Base-by-base conservation (phyloP, 2,329 filamentous ascomycete genomes). In the Cladosporium oxysporum region DNA sequence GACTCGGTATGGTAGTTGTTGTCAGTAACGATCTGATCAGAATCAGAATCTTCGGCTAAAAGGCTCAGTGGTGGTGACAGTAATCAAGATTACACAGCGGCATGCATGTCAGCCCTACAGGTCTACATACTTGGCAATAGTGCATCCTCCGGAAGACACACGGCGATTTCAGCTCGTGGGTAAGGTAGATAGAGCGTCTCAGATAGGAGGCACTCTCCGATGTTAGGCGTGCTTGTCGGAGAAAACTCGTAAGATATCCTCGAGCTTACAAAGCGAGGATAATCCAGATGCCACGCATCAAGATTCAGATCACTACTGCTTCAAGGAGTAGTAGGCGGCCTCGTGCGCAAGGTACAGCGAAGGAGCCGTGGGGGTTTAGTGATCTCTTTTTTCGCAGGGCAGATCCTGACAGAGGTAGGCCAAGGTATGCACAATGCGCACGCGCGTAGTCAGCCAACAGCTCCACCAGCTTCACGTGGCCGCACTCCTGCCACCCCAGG, bases 391-490 rank as follows among this genome's bases (percentile, higher is more conserved):
- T 14, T 41, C 41, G 37, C 57, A 59, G 57, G 57, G 35, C 57
- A 29, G 26, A 59, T 59, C 57, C 57, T 59, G 37, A 23, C 31
- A 59, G 10, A 12, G 5, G 31, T 33, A 35, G 33, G 33, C 33
- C 33, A 14, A 35, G 33, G 33, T 5, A 41, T 28, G 57, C n/a
- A 23, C 53, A 37, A 26, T 29, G 57, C 31, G 33, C 55, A 28
- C 55, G 31, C 35, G 10, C 52, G 18, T 31, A 59, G 33, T 47
- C 57, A 47, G 33, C 35, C 12, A 57, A 21, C 41, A 47, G 33
- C 55, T 59, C 57, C 57, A 59, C 57, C 35, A 11, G 21, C 49
- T 28, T 14, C 57, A 59, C 57, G 57, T 59, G 57, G 57, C 35
- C n/a, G 29, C 18, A 58, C 5, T 58, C 55, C 55, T 55, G 21